These are phyloP conservation scores for Colletotrichum filicis DNA, from an alignment of 2,329 filamentous ascomycete species.

Conservation along the genomic window DNA sequence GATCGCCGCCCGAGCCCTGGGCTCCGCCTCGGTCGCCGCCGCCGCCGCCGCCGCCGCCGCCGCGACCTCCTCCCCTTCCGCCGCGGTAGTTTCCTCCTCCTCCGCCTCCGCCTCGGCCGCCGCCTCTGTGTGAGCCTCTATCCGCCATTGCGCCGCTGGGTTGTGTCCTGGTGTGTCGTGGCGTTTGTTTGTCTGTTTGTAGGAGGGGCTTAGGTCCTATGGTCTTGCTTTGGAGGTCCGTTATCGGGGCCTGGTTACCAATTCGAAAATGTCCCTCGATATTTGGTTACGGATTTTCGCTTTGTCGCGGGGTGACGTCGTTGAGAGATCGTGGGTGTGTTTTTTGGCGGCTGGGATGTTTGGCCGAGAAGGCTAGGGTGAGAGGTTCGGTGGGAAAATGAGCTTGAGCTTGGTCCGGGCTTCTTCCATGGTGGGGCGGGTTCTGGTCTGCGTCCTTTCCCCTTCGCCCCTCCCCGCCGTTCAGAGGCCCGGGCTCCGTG, in stretches of 20 bases:
- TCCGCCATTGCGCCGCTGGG: conserved; percentile 55
- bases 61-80: conserved; percentile 56
- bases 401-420: conserved; percentile 31
- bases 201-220: not conserved
- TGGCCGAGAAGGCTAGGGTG: not conserved
- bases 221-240: too few species aligned
- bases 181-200: not conserved
- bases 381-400: conserved; percentile 25
- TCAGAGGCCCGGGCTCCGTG: conserved; percentile 11
- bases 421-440: conserved; percentile 18
- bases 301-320: conserved; percentile 4
- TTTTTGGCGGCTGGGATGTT: conserved; percentile 1
- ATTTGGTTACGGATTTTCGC: not conserved
- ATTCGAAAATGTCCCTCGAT: not conserved
- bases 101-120: conserved; percentile 54
- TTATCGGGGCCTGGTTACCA: too few species aligned
- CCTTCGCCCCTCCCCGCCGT: not conserved
- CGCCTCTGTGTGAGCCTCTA: conserved; percentile 59
- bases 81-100: conserved; percentile 58
- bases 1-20: conserved; percentile 45
- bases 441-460: not conserved
- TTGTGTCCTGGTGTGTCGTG: not conserved
- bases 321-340: conserved; percentile 26
- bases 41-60: conserved; percentile 42
- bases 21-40: conserved; percentile 52